These are phyloP conservation scores for Phoma sp. DNA, from an alignment of 2,329 filamentous ascomycete species.

Conservation along the genomic window DNA sequence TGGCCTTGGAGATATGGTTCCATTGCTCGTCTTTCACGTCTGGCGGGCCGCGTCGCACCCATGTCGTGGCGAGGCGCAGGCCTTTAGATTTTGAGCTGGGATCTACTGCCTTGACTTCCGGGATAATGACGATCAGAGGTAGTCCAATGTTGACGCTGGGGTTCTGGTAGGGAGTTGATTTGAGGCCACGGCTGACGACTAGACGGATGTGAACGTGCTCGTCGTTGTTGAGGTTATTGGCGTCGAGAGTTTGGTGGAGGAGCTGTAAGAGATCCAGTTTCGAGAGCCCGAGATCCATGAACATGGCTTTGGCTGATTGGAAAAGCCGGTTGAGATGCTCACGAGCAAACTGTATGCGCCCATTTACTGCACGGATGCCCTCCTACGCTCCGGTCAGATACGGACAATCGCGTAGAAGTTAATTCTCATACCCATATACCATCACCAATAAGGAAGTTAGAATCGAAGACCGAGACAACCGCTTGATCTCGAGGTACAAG, in stretches of 20 bases:
- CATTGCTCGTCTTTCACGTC: conserved; percentile 4
- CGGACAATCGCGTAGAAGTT: neutral
- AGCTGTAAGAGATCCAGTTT: neutral
- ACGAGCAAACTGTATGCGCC: conserved; percentile 1
- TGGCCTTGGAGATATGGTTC: conserved; percentile 4
- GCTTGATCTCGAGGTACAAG: neutral
- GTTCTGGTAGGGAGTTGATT: conserved; percentile 1
- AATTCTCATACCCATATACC: neutral
- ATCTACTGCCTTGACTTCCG: conserved; percentile 1
- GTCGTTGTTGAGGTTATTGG: neutral
- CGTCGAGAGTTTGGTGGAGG: neutral
- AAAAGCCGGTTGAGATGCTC: conserved; percentile 2
- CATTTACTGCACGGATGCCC: conserved; percentile 1
- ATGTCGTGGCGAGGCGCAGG: neutral
- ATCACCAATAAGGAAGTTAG: neutral
- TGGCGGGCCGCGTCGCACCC: neutral
- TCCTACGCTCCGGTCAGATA: neutral
- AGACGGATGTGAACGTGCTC: conserved; percentile 3
- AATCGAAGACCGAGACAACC: conserved; percentile 1
- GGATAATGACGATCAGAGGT: conserved; percentile 4
- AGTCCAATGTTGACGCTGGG: conserved; percentile 2
- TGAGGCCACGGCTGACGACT: neutral
- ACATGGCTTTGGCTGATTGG: conserved; percentile 5
- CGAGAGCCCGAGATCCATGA: neutral
- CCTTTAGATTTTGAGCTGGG: neutral